These are phyloP conservation scores for Rauvolfia tetraphylla DNA, from an alignment of 257 asterid species.

Conservation along the genomic window DNA sequence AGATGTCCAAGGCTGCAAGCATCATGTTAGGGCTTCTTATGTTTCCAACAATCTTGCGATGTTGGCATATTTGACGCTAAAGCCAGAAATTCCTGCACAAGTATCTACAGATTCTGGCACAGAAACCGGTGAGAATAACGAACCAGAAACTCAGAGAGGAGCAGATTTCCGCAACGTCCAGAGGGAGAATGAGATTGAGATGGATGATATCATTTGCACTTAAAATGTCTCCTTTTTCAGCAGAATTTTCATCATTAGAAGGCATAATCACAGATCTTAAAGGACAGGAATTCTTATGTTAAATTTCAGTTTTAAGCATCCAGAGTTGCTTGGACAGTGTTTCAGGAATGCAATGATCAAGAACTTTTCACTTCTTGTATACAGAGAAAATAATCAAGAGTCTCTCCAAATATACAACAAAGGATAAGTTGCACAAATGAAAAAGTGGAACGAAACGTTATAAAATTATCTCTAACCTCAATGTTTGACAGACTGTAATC, in stretches of 20 bases:
- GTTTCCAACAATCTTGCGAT: not conserved
- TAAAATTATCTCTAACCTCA: not conserved
- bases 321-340: not conserved
- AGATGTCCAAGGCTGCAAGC: constrained; percentile 23
- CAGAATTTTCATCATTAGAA: not conserved
- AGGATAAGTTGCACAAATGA: not conserved
- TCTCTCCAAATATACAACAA: not conserved
- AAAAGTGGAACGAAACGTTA: not conserved
- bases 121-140: not conserved
- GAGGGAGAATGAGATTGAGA: not conserved
- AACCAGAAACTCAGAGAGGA: not conserved
- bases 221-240: not conserved
- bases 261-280: not conserved
- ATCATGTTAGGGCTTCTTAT: constrained; percentile 11
- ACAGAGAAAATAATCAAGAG: constrained; percentile 1
- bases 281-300: not conserved
- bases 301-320: not conserved
- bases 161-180: not conserved
- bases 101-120: constrained; percentile 1
- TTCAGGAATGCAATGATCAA: not conserved
- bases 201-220: constrained; percentile 1
- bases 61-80: constrained; percentile 14
- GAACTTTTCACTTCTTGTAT: not conserved
- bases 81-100: constrained; percentile 6
- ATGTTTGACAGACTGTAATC: not conserved